phyloP scores from a whole-genome alignment of 768 basidiomycete species.

The Xerocomellus dryophilus region DNA sequence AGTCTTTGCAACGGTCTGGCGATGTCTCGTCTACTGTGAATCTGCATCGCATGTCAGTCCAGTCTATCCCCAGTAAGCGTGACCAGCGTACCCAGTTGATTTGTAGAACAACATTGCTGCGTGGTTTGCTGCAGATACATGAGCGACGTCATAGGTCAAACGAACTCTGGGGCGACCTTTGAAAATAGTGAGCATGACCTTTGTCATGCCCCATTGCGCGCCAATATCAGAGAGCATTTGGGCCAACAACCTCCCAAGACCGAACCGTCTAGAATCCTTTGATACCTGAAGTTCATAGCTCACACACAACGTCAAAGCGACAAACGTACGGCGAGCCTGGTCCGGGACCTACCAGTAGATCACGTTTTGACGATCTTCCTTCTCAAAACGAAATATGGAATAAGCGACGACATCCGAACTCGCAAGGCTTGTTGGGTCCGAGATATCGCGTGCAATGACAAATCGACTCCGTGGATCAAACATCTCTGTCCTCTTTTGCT shows the following conservation, averaged over 20 bases:
- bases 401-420: slow-evolving; percentile 36
- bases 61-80: not conserved
- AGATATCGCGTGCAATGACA: slow-evolving; percentile 39
- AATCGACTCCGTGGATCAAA: slow-evolving; percentile 62
- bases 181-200: slow-evolving; percentile 72
- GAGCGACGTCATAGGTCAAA: not conserved
- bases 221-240: slow-evolving; percentile 50
- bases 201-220: slow-evolving; percentile 54
- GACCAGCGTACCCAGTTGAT: slow-evolving; percentile 45
- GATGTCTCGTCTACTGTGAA: slow-evolving; percentile 54
- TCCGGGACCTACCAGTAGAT: slow-evolving; percentile 62
- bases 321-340: not conserved
- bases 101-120: slow-evolving; percentile 52
- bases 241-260: slow-evolving; percentile 59
- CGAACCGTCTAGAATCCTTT: slow-evolving; percentile 40
- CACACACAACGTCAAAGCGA: not conserved
- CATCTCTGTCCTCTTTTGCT: slow-evolving; percentile 53
- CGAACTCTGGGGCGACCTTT: slow-evolving; percentile 46
- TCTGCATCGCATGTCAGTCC: slow-evolving; percentile 34
- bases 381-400: slow-evolving; percentile 71
- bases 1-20: slow-evolving; percentile 39
- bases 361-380: slow-evolving; percentile 55
- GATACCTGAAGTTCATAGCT: slow-evolving; percentile 81
- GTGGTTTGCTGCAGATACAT: slow-evolving; percentile 40
- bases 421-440: slow-evolving; percentile 8